Evolutionary conservation across 2,329 filamentous ascomycete species (phyloP).

Genomic region (Fonsecaea nubica): DNA sequence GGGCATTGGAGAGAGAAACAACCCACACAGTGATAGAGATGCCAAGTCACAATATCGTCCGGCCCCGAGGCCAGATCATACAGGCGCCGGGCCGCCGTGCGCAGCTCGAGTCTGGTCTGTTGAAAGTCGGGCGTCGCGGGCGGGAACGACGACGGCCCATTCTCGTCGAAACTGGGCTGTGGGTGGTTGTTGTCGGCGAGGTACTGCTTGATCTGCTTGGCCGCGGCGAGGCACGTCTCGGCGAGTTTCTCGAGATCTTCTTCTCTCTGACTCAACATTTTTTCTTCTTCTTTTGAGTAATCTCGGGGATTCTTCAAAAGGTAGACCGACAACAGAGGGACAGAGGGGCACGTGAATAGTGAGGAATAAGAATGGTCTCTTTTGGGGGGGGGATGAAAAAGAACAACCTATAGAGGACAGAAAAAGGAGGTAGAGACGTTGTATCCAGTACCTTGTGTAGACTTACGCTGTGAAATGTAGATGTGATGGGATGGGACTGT

Average conservation of each 20-base stretch:
- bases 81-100: conserved; percentile 38
- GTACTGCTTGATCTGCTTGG: conserved; percentile 33
- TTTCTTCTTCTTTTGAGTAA: neutral
- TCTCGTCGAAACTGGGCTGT: conserved; percentile 32
- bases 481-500: too few species aligned
- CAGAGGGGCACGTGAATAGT: neutral
- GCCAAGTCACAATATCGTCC: conserved; percentile 31
- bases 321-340: neutral
- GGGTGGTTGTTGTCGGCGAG: conserved; percentile 31
- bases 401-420: too few species aligned
- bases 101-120: conserved; percentile 35
- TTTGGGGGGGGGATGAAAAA: too few species aligned
- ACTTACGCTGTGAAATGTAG: too few species aligned
- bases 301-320: neutral
- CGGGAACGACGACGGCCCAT: conserved; percentile 31
- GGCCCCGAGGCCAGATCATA: conserved; percentile 41
- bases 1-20: neutral
- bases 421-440: too few species aligned
- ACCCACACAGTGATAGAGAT: conserved; percentile 35
- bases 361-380: too few species aligned
- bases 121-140: conserved; percentile 30
- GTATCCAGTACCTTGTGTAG: too few species aligned
- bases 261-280: conserved; percentile 28
- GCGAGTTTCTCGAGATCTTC: conserved; percentile 36
- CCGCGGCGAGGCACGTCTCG: conserved; percentile 34